Conservation (phyloP, 2,329 filamentous ascomycete genomes). For the Orbilia ellipsospora region DNA sequence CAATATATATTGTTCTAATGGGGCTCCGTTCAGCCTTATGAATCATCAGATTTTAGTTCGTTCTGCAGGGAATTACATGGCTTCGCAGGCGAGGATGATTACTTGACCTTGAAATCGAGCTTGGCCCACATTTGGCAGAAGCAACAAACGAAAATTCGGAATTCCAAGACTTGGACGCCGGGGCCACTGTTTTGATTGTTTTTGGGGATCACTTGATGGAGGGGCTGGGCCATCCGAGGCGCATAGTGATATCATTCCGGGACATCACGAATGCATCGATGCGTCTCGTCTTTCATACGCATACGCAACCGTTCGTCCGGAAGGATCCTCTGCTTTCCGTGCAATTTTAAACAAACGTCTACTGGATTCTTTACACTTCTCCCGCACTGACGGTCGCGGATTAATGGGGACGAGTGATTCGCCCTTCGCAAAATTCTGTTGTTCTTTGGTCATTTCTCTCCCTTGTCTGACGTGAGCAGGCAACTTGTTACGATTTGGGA, state of each 20-base stretch:
- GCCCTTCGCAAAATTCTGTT: slow-evolving; percentile 20
- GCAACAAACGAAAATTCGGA: slow-evolving; percentile 25
- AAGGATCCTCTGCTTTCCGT: no score
- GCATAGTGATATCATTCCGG: slow-evolving; percentile 25
- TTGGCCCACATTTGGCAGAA: background rate
- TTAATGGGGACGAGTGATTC: slow-evolving; percentile 17
- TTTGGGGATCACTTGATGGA: slow-evolving; percentile 36
- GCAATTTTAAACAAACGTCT: slow-evolving; percentile 4
- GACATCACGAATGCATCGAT: background rate
- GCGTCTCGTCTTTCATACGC: background rate
- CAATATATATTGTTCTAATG: background rate
- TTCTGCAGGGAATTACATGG: slow-evolving; percentile 31
- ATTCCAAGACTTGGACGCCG: slow-evolving; percentile 32
- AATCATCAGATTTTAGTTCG: slow-evolving; percentile 41
- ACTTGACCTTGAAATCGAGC: slow-evolving; percentile 25
- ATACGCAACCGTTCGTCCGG: no score
- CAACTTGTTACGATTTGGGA: slow-evolving; percentile 1
- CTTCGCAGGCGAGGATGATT: slow-evolving; percentile 24
- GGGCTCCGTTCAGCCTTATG: slow-evolving; percentile 54
- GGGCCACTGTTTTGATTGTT: background rate
- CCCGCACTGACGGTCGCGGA: background rate
- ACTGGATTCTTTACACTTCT: slow-evolving; percentile 24
- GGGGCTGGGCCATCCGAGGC: slow-evolving; percentile 1
- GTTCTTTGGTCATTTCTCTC: slow-evolving; percentile 19
- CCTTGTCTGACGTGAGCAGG: slow-evolving; percentile 51